Percentiles rank a stretch among this genome's conserved stretches.
phyloP scores from a whole-genome alignment of 768 basidiomycete genomes.

The Mycena floridula region DNA sequence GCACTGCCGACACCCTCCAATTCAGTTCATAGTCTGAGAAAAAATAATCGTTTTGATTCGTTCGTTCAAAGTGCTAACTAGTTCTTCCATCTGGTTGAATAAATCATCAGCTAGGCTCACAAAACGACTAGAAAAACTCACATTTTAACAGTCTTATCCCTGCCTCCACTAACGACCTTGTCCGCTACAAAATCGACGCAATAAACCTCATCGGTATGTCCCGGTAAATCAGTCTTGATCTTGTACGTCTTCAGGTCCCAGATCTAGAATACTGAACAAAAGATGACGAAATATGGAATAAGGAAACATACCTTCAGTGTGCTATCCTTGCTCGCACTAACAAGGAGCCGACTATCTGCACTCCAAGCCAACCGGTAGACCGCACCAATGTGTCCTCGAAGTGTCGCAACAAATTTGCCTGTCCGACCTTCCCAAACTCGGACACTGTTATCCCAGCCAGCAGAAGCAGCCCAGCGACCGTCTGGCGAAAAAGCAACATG shows the following conservation, averaged over 20 bases:
- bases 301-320: conserved; percentile 75
- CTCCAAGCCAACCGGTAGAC: conserved; percentile 97
- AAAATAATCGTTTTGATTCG: too few relatives aligned
- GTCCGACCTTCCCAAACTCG: conserved; percentile 86
- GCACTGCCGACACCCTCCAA: too few relatives aligned
- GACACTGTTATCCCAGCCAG: conserved; percentile 86
- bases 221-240: conserved; percentile 88
- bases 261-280: conserved; percentile 41
- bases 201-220: conserved; percentile 97
- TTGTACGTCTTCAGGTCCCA: conserved; percentile 98
- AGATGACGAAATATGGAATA: background rate
- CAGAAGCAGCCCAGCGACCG: conserved; percentile 86
- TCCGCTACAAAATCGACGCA: conserved; percentile 99
- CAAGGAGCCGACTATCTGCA: conserved; percentile 84
- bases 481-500: conserved; percentile 96
- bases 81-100: background rate
- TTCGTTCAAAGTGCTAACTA: too few relatives aligned
- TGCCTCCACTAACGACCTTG: conserved; percentile 97
- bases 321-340: conserved; percentile 93
- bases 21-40: too few relatives aligned
- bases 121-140: conserved; percentile 30
- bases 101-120: background rate
- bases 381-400: conserved; percentile 89
- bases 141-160: conserved; percentile 92
- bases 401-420: conserved; percentile 84